phyloP scores from a whole-genome alignment of 2,329 filamentous ascomycete genomes.

The Paecilomyces niveus region DNA sequence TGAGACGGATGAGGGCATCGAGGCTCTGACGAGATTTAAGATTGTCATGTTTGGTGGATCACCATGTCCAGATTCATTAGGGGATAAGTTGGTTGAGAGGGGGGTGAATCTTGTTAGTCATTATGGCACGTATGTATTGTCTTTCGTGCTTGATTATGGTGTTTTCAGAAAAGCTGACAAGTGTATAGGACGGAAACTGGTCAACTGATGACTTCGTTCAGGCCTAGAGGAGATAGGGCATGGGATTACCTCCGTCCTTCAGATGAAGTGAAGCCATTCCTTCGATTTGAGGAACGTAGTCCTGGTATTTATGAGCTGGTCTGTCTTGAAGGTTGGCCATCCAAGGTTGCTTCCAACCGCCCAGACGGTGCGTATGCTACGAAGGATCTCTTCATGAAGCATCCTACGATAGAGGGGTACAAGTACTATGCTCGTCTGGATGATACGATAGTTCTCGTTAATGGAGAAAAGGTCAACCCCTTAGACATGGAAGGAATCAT shows the following conservation, averaged over 20 bases:
- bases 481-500: conserved; percentile 10
- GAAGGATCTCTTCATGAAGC: conserved; percentile 42
- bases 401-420: conserved; percentile 38
- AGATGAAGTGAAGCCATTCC: conserved; percentile 33
- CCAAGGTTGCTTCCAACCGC: conserved; percentile 38
- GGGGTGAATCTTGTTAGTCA: conserved; percentile 51
- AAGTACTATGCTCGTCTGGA: conserved; percentile 9
- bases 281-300: conserved; percentile 32
- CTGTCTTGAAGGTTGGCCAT: conserved; percentile 30
- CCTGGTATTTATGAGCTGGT: conserved; percentile 31
- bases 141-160: background rate
- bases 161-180: background rate
- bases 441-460: conserved; percentile 8
- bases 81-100: conserved; percentile 44
- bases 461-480: conserved; percentile 15
- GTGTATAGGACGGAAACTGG: conserved; percentile 50
- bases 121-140: conserved; percentile 47
- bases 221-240: conserved; percentile 45
- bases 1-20: conserved; percentile 50
- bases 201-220: conserved; percentile 55
- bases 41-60: conserved; percentile 53
- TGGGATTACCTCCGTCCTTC: conserved; percentile 55
- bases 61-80: conserved; percentile 53
- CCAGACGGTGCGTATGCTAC: conserved; percentile 44
- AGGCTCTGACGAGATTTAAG: conserved; percentile 39